A percentile compares a stretch with the other conserved stretches of the same genome.
phyloP scores from a whole-genome alignment of 2,329 filamentous ascomycete genomes.

The Alternaria novae-zelandiae region DNA sequence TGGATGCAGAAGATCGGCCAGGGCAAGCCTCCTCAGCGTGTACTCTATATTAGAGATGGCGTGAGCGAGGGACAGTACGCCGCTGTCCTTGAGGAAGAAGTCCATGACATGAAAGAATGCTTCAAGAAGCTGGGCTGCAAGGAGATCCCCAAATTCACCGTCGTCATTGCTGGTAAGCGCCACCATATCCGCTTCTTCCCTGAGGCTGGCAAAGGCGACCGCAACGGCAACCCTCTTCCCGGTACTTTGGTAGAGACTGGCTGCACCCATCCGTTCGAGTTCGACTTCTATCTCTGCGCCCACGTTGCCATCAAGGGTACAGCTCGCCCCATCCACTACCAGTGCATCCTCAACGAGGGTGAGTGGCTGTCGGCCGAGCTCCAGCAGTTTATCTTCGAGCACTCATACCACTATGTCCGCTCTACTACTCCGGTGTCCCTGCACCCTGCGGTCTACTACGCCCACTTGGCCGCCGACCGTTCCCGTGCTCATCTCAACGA shows the following conservation, averaged over 20 bases:
- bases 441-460: conserved; percentile 92
- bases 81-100: conserved; percentile 79
- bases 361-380: conserved; percentile 70
- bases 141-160: conserved; percentile 71
- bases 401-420: conserved; percentile 90
- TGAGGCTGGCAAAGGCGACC: conserved; percentile 65
- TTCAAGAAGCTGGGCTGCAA: conserved; percentile 55
- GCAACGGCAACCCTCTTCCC: conserved; percentile 80
- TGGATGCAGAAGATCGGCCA: conserved; percentile 67
- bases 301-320: conserved; percentile 91
- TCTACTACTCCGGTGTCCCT: conserved; percentile 92
- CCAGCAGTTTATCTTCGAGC: conserved; percentile 90
- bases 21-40: conserved; percentile 68
- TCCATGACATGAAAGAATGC: conserved; percentile 70
- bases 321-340: conserved; percentile 89
- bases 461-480: conserved; percentile 84
- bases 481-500: conserved; percentile 75
- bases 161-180: conserved; percentile 89
- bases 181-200: conserved; percentile 93
- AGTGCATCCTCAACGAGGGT: conserved; percentile 84
- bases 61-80: conserved; percentile 83
- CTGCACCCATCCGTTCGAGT: conserved; percentile 89
- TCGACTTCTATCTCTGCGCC: conserved; percentile 79
- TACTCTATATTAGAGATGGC: conserved; percentile 94
- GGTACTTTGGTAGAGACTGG: conserved; percentile 88